A percentile compares a stretch with the other conserved stretches of the same genome.
Evolutionary conservation across 495 filamentous ascomycete species (phyloP).

Genomic region (Pyrenula massariospora): DNA sequence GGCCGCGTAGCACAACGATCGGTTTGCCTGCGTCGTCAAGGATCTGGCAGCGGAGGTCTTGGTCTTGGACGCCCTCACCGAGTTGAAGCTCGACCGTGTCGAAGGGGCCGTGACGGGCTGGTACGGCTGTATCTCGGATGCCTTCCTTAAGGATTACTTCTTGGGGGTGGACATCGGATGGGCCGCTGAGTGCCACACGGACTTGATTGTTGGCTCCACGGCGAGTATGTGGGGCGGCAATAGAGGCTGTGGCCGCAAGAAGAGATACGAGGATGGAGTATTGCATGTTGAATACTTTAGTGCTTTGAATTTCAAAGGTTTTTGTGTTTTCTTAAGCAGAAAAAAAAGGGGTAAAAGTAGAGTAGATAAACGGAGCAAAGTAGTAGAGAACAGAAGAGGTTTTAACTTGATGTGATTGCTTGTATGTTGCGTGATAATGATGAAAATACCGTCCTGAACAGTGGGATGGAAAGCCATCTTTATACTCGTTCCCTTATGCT

Average conservation of each 20-base stretch:
- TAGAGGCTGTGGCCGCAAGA: constrained; percentile 4
- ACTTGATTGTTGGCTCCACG: neutral
- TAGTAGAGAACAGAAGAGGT: neutral
- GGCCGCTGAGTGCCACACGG: constrained; percentile 1
- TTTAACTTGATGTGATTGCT: neutral
- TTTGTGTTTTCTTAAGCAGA: neutral
- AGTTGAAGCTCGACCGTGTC: neutral
- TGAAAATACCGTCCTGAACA: neutral
- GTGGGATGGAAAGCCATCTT: neutral
- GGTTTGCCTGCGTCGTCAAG: constrained; percentile 1
- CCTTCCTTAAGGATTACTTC: neutral
- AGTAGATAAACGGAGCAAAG: neutral
- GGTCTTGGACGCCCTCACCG: neutral
- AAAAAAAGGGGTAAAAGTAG: neutral
- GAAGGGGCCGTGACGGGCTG: constrained; percentile 2
- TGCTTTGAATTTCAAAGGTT: neutral
- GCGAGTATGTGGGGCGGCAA: neutral
- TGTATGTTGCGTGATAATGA: neutral
- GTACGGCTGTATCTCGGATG: neutral
- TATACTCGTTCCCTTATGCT: neutral
- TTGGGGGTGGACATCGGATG: neutral
- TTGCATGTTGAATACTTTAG: constrained; percentile 2
- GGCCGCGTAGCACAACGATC: constrained; percentile 3
- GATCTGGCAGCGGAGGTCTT: constrained; percentile 6
- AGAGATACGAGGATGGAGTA: constrained; percentile 2